Conservation (phyloP, 1,139 yeast genomes). For the Blastobotrys illinoisensis region DNA sequence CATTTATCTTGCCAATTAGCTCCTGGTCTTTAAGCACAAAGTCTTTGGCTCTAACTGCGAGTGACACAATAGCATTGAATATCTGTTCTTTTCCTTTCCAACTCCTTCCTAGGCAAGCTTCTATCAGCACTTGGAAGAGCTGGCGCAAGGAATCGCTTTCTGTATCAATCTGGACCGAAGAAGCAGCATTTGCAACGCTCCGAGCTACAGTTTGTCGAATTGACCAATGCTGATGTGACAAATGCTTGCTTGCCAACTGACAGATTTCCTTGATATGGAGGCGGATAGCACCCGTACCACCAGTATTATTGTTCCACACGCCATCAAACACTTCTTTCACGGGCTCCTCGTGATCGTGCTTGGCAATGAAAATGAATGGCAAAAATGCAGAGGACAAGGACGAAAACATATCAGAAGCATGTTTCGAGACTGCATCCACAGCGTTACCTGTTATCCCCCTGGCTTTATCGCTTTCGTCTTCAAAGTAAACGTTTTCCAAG, state of each 20-base stretch:
- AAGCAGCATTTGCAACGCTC: conserved; percentile 60
- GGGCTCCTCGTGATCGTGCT: conserved; percentile 52
- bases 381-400: conserved; percentile 58
- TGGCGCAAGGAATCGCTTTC: conserved; percentile 22
- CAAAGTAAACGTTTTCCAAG: conserved; percentile 59
- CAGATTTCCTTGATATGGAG: conserved; percentile 71
- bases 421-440: conserved; percentile 60
- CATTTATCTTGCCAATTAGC: conserved; percentile 12
- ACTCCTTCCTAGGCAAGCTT: conserved; percentile 68
- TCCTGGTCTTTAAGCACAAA: conserved; percentile 18
- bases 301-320: conserved; percentile 79
- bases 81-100: conserved; percentile 87
- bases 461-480: conserved; percentile 43
- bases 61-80: conserved; percentile 61
- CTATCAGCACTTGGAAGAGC: conserved; percentile 52
- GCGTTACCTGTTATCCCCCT: conserved; percentile 57
- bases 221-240: conserved; percentile 55
- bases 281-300: conserved; percentile 64
- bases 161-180: conserved; percentile 23
- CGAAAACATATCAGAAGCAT: conserved; percentile 66
- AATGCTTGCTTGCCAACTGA: conserved; percentile 39
- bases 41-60: conserved; percentile 44
- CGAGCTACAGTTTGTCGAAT: conserved; percentile 68
- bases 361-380: conserved; percentile 77
- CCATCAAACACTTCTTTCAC: conserved; percentile 49